Base-by-base conservation (phyloP, 148 eudicot species). In the Selenicereus undatus region DNA sequence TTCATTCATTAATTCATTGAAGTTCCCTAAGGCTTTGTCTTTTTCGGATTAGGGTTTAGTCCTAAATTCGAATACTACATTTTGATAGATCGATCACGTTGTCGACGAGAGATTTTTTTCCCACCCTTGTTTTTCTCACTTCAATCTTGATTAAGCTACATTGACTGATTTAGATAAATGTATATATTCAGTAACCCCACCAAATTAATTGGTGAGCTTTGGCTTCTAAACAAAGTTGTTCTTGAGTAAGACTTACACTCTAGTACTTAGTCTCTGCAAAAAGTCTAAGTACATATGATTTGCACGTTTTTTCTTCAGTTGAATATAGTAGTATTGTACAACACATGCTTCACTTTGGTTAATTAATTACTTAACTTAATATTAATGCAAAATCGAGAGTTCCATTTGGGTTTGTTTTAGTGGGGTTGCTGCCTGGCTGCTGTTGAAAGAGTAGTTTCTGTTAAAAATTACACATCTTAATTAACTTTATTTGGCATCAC, bases 151-250 rank as follows among this genome's bases (percentile, higher is more conserved):
- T 30, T 75, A 65, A 56, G 82, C 74, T 52, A 76, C 76, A 71
- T 82, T n/a, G 71, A 71, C 9, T 82, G 74, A 82, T 82, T 54
- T 48, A 65, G 69, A 66, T 60, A 32, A 1, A 39, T 32, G 43
- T 9, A 62, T 58, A 21, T 70, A 54, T 72, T 65, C 16, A 54
- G 69, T 43, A 30, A 77, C 5, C 30, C 43, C 39, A 82, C 81
- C 84, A 71, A 82, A 73, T 77, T 30, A 72, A 77, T 29, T 3
- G 77, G 65, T 72, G 50, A 78, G 75, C 85, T 73, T 73, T 73
- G 75, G 78, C 81, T 83, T 83, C 81, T 39, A 83, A 83, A 78
- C 82, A 30, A 83, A 83, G 85, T 65, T 64, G 68, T 64, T n/a
- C 42, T 78, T 83, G 48, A 81, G 50, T 75, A 60, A 48, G 29